These are phyloP conservation scores for Solanum corneliomulleri DNA, from an alignment of 257 asterid species.

Conservation along the genomic window DNA sequence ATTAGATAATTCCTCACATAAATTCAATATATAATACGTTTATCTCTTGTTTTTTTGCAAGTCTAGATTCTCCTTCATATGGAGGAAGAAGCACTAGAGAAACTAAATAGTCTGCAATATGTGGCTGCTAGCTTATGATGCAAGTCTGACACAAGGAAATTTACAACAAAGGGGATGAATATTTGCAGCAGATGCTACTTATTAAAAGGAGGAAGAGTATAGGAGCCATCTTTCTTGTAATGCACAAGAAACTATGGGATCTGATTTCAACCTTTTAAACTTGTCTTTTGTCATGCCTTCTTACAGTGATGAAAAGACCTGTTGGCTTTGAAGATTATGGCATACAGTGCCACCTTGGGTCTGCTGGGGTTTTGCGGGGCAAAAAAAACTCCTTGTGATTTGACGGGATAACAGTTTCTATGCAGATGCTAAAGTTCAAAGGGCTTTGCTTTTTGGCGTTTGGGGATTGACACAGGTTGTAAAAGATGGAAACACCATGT, in stretches of 20 bases:
- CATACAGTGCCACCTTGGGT: neutral
- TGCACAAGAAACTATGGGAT: neutral
- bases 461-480: neutral
- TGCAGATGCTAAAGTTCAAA: neutral
- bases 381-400: neutral
- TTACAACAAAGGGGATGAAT: neutral
- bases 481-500: neutral
- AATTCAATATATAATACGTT: neutral
- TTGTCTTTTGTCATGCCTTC: neutral
- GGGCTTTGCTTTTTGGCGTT: neutral
- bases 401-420: neutral
- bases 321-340: neutral
- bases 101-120: neutral
- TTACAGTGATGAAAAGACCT: neutral
- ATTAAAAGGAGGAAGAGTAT: neutral
- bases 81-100: neutral
- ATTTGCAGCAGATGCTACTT: neutral
- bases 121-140: neutral
- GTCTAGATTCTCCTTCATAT: neutral
- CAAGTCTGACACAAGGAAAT: neutral
- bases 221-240: neutral
- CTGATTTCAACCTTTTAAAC: neutral
- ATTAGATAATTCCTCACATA: conserved; percentile 1
- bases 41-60: neutral
- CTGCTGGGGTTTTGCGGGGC: neutral